Evolutionary conservation across 2,329 filamentous ascomycete species (phyloP).

Genomic region (Fusarium luffae): DNA sequence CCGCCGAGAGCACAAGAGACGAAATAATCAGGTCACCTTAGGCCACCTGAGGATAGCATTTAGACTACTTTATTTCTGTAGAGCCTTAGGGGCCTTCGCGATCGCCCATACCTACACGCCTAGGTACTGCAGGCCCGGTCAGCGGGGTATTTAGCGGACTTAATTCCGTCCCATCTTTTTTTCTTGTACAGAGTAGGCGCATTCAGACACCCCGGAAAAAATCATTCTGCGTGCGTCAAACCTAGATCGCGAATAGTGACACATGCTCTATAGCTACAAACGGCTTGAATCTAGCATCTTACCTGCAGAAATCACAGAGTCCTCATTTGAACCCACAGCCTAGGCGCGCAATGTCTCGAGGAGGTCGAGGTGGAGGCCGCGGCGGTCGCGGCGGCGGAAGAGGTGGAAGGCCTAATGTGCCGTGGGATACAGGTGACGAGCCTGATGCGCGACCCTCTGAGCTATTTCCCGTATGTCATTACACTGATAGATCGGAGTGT

Average conservation of each 20-base stretch:
- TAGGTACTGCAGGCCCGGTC: neutral
- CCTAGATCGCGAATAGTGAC: conserved; percentile 13
- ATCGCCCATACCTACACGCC: neutral
- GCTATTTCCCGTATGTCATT: conserved; percentile 63
- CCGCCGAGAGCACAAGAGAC: neutral
- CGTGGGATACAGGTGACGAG: conserved; percentile 66
- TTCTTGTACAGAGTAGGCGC: neutral
- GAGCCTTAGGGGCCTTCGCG: neutral
- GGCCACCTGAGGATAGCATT: neutral
- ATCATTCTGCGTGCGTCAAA: conserved; percentile 32
- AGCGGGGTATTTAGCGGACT: conserved; percentile 35
- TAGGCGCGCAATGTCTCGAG: conserved; percentile 59
- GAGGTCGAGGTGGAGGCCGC: conserved; percentile 64
- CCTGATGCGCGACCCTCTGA: conserved; percentile 68
- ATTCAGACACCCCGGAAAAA: conserved; percentile 42
- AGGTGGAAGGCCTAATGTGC: conserved; percentile 59
- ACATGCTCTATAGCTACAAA: conserved; percentile 1
- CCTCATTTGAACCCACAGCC: neutral
- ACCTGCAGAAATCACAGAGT: neutral
- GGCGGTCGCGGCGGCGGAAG: conserved; percentile 61
- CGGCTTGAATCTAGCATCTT: neutral
- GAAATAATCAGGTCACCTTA: neutral
- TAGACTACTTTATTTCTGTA: neutral
- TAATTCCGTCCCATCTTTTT: conserved; percentile 34
- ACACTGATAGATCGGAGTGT: neutral